phyloP scores from a whole-genome alignment of 2,329 filamentous ascomycete species.

The Albifimbria verrucaria region DNA sequence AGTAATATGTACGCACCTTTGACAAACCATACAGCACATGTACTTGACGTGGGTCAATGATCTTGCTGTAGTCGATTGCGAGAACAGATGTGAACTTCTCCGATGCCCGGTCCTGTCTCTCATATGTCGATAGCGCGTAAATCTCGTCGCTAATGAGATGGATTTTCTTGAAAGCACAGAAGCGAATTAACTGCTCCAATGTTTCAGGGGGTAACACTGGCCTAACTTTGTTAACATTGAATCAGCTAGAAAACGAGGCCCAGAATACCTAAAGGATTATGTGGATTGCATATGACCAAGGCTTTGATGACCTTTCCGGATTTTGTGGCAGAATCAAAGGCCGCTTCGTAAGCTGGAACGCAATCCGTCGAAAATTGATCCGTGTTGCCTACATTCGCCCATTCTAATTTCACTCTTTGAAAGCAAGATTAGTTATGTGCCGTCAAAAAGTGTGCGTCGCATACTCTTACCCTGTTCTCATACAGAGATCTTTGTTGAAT shows the following conservation, averaged over 20 bases:
- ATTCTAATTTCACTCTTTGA: no score
- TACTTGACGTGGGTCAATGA: neutral
- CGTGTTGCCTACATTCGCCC: no score
- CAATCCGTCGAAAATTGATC: no score
- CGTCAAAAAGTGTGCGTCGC: no score
- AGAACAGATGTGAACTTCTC: neutral
- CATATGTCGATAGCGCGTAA: neutral
- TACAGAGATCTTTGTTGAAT: no score
- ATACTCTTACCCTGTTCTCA: no score
- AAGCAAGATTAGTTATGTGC: no score
- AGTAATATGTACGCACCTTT: neutral
- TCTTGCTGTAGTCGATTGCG: neutral
- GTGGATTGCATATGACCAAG: neutral
- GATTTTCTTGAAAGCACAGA: neutral
- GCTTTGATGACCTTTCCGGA: neutral
- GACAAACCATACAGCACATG: neutral
- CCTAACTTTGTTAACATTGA: neutral
- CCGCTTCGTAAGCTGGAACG: neutral
- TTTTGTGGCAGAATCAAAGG: neutral
- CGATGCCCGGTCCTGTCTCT: neutral
- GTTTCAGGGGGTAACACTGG: neutral
- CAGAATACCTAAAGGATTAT: neutral
- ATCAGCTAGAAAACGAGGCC: neutral
- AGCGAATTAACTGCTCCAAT: neutral
- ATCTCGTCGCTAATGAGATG: neutral